Base-by-base conservation (phyloP, 352 stramenopile genomes). In the Aphanomyces astaci region DNA sequence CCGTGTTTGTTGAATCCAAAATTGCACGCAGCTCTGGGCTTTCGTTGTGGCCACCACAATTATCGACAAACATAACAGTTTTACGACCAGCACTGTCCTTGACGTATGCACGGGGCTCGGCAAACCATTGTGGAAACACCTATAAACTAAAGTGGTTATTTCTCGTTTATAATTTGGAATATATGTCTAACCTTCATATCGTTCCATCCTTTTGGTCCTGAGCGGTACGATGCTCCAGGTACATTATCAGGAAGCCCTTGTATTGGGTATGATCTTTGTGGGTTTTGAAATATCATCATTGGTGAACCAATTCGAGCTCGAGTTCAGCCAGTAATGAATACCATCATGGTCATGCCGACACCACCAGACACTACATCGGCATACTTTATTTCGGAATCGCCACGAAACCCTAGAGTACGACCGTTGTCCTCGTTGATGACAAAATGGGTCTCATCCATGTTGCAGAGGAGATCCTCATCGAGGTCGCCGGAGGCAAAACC, bases 241-340 rank as follows among this genome's bases (percentile, higher is more conserved):
- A 66, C 54, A 22, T 71, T 63, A 27, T 73, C 71, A 11, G 60
- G 25, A n/a, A 74, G 45, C 0, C 70, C 62, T 3, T 62, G 28
- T n/a, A 76, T 76, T 4, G 70, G 70, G 52, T 77, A 79, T 5
- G 7, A 71, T 15, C 15, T 15, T 1, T 27, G 60, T 0, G 36
- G 57, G 25, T 75, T 79, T 32, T 60, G 17, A 4, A 80, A 73
- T 24, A 78, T 78, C 55, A 78, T 72, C 71, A 73, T 80, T 19
- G 72, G 66, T 4, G 64, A 49, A n/a, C 57, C 56, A 17, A 77
- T 73, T 9, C 40, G 27, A 11, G 17, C 71, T 39, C 52, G 39
- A 15, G 54, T 11, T 22, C 60, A 66, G 17, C 66, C 72, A 43
- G 67, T 72, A 15, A 75, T 56, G 4, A 55, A 54, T 1, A 78